Evolutionary conservation across 495 filamentous ascomycete species (phyloP).

Genomic region (Xylaria venustula): DNA sequence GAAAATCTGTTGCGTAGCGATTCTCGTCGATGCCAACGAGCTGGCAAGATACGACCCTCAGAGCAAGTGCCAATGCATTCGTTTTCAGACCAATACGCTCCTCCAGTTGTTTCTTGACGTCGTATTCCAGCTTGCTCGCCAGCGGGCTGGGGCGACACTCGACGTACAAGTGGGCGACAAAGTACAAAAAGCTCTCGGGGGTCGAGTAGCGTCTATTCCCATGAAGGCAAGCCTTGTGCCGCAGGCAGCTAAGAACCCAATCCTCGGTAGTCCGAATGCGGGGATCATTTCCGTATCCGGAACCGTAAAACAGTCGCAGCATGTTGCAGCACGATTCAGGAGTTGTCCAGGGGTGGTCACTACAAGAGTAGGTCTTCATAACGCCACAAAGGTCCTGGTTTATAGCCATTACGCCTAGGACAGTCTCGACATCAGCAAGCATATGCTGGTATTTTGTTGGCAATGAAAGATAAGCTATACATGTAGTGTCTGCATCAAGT

Average conservation of each 20-base stretch:
- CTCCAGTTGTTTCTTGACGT: not conserved
- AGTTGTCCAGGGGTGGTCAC: constrained; percentile 9
- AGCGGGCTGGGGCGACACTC: constrained; percentile 6
- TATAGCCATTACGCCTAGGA: constrained; percentile 12
- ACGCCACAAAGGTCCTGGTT: constrained; percentile 21
- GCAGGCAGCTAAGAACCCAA: constrained; percentile 16
- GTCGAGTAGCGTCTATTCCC: constrained; percentile 17
- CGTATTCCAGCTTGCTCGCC: not conserved
- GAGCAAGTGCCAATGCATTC: constrained; percentile 11
- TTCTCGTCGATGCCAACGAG: not conserved
- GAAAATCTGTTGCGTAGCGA: constrained; percentile 2
- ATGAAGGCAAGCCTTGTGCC: constrained; percentile 15
- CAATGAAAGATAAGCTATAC: constrained; percentile 24
- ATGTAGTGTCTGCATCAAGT: constrained; percentile 23
- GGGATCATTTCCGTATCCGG: constrained; percentile 11
- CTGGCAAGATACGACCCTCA: constrained; percentile 14
- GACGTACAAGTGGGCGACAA: constrained; percentile 10
- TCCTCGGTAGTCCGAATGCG: constrained; percentile 9
- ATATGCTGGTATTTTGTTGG: not conserved
- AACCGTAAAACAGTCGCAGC: constrained; percentile 21
- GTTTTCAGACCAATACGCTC: constrained; percentile 1
- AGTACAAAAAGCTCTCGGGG: constrained; percentile 23
- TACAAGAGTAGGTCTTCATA: constrained; percentile 21
- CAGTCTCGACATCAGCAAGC: constrained; percentile 15
- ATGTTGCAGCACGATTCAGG: constrained; percentile 22